Base-by-base conservation (phyloP, 345 rosid species). In the Dipteronia sinensis region DNA sequence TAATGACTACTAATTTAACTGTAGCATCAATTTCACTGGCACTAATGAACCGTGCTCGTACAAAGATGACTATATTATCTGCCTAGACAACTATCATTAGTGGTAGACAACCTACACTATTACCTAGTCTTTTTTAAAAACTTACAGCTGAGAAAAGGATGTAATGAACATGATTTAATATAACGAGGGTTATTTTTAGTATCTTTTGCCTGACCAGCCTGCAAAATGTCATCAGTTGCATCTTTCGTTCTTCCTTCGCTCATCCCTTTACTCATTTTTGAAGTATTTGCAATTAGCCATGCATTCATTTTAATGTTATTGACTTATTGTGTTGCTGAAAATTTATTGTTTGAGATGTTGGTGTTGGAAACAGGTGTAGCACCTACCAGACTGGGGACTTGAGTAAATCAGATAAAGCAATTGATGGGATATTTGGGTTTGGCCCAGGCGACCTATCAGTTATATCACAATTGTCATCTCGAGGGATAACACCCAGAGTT, bases 391-490 rank as follows among this genome's bases (percentile, higher is more conserved):
- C 92, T 3, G 98, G 98, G 61, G 98, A 93, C 82, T 82, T 97
- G 88, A 86, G 90, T 56, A 94, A 89, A 80, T 82, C 97, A 61
- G 97, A 93, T 9, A 94, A 94, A 89, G 98, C 98, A 25, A 93
- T 97, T 19, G 99, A 97, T 88, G 98, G 99, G 72, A 97, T 97
- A 75, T 89, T 97, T 80, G 99, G 99, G n/a, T 97, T 94, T 66
- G 99, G 99, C 72, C 95, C 77, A 77, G 98, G 95, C 42, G 88
- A 81, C 55, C 77, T 93, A 76, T 97, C 98, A 56, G 90, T 94
- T 65, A 79, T 97, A 83, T 93, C 98, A n/a, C 99, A 97, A 76
- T 79, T 97, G 73, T 90, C 97, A 47, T 88, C 98, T 31, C 89
- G 88, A 46, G 96, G 96, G 40, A 79, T 93, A 76, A 84, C 98